A percentile compares a stretch with the other conserved stretches of the same genome.
Conservation (phyloP, 768 basidiomycete genomes). For the Xerocomus spinulosus region DNA sequence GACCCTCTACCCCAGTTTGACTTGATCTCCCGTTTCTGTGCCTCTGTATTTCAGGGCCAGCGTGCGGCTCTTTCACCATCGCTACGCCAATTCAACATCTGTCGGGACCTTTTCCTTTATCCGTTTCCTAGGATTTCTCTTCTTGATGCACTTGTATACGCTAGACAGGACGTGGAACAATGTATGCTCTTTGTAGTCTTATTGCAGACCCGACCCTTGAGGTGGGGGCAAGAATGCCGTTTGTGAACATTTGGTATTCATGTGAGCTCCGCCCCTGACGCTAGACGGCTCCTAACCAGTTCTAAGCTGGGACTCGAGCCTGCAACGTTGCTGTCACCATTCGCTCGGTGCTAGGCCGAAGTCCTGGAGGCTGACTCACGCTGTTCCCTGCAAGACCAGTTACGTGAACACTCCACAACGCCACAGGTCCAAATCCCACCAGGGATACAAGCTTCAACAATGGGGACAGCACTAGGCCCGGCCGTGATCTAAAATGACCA, state of each 20-base stretch:
- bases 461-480: background rate
- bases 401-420: conserved; percentile 14
- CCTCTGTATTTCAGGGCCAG: conserved; percentile 11
- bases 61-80: conserved; percentile 6
- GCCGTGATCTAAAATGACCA: background rate
- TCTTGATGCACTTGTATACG: conserved; percentile 25
- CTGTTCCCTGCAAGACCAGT: background rate
- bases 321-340: conserved; percentile 2
- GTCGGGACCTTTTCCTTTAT: conserved; percentile 9
- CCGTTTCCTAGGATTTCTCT: conserved; percentile 5
- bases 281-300: background rate
- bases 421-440: conserved; percentile 20
- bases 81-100: conserved; percentile 5
- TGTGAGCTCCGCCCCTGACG: background rate
- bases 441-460: background rate
- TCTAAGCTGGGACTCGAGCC: background rate
- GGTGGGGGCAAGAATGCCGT: background rate
- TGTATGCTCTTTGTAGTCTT: conserved; percentile 18
- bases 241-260: conserved; percentile 1
- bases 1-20: conserved; percentile 41
- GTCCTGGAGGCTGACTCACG: conserved; percentile 5
- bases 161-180: conserved; percentile 18
- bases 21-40: conserved; percentile 18
- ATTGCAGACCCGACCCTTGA: background rate
- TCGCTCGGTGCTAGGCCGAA: background rate